Evolutionary conservation across 192 early-diverging fungal species (phyloP), one percentile per base, ranked within the genome.

Genomic region (Phlyctochytrium planicorne): DNA sequence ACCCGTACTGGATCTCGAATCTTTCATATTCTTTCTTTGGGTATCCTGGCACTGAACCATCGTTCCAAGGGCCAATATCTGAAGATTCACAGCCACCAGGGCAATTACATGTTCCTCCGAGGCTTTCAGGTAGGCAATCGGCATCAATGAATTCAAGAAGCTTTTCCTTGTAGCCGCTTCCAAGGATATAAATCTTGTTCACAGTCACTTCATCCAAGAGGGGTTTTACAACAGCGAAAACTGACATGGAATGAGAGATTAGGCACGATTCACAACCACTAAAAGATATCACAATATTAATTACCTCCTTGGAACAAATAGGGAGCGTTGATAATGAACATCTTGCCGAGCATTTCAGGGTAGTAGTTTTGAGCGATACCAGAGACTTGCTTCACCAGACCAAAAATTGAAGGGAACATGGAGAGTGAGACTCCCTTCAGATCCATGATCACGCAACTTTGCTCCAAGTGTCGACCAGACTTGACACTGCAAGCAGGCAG

Each of bases 301-400:
- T 60, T 50, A 72, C 70, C 70, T 66, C 70, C 73, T 31, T 79
- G 73, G 83, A 98, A 98, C 52, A 94, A 86, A 62, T 81, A 86
- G 2, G 96, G 96, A 59, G 93, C 90, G 75, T 98, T 98, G 72
- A 98, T 92, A 34, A 98, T 85, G 65, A 89, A 97, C 61, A 96
- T 91, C 67, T 89, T 92, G 69, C 91, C 89, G 63, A 97, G 82
- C 74, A 89, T 91, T 75, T 97, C 96, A 16, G 96, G 96, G 67
- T 98, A 98, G 70, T 94, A 91, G 63, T 93, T 89, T 71, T 96
- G 94, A 69, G 95, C 94, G 73, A 90, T 89, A 52, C 89, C 83
- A 30, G 91, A 84, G 56, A 97, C 86, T 59, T 82, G 75, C 69
- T 89, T 87, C 60, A 92, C 87, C 30, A 91, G 77, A 53, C 74